Base-by-base conservation (phyloP, 352 stramenopile species). In the Globisporangium spiculum region DNA sequence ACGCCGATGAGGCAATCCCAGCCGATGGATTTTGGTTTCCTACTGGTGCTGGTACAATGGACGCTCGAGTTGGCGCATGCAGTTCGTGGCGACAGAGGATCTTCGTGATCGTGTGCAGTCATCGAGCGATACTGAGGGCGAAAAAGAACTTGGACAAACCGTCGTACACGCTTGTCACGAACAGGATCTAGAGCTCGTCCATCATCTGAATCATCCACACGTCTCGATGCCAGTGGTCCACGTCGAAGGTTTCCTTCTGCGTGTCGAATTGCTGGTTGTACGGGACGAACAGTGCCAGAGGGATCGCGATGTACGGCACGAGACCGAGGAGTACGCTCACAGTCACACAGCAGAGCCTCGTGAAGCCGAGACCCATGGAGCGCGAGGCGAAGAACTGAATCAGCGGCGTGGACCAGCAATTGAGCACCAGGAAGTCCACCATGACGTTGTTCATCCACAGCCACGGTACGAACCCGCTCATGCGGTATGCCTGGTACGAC, bases 391-490 rank as follows among this genome's bases (percentile, higher is more conserved):
- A 44, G 38, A 12, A 56, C 24, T 52, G 22, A 22, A 60, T 46
- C n/a, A 63, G 48, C 26, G 56, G 46, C 41, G 65, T 61, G 1
- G 67, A 79, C 76, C 74, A 81, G 36, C 76, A 79, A 46, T 79
- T 81, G 7, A 76, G 26, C 48, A 78, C 63, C 1, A 83, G 56
- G 12, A 81, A 60, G 3, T 34, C 20, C 2, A 78, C 75, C 53
- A 77, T 79, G 16, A 80, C 73, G 10, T 76, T 69, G n/a, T 83
- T 79, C 18, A 83, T 59, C 66, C 72, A 79, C 10, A 73, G 26
- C n/a, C 67, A 66, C 34, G 74, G 70, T 0, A 78, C 36, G 22
- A 72, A 69, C 24, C 30, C 55, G 55, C 76, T 81, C 65, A 83
- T 70, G 0, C 68, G 68, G n/a, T 75, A 73, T 12, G 72, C 72